These are phyloP conservation scores for Pneumocystis sp. DNA, from an alignment of 1,139 yeast species.

Conservation along the genomic window DNA sequence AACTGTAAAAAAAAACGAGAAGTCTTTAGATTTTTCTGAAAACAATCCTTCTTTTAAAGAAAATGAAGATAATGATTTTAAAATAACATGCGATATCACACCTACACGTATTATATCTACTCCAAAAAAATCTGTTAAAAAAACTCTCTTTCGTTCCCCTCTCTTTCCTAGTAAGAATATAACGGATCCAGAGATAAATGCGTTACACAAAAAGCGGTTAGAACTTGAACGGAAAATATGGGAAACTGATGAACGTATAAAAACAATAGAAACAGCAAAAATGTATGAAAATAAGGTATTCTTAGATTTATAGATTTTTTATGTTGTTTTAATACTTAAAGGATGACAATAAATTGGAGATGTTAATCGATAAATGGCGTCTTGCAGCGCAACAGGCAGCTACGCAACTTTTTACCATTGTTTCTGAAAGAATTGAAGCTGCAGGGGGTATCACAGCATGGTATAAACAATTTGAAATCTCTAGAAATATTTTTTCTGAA, in stretches of 20 bases:
- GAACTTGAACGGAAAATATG: background rate
- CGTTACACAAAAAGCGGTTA: background rate
- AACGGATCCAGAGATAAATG: background rate
- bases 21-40: background rate
- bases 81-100: background rate
- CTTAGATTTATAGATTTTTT: background rate
- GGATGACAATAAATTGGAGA: slow-evolving; percentile 4
- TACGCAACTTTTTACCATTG: slow-evolving; percentile 1
- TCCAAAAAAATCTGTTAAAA: background rate
- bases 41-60: background rate
- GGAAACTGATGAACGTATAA: background rate
- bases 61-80: background rate
- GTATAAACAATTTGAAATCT: background rate
- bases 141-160: background rate
- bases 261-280: slow-evolving; percentile 2
- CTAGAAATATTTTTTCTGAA: background rate
- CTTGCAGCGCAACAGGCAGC: slow-evolving; percentile 8
- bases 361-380: slow-evolving; percentile 3
- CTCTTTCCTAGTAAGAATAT: background rate
- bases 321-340: background rate
- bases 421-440: slow-evolving; percentile 6
- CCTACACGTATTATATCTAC: background rate
- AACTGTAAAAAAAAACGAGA: background rate
- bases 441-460: slow-evolving; percentile 4
- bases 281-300: slow-evolving; percentile 4